Percentiles rank a stretch among this genome's conserved stretches.
Conservation (phyloP, 345 rosid genomes). For the Aquilaria sinensis region DNA sequence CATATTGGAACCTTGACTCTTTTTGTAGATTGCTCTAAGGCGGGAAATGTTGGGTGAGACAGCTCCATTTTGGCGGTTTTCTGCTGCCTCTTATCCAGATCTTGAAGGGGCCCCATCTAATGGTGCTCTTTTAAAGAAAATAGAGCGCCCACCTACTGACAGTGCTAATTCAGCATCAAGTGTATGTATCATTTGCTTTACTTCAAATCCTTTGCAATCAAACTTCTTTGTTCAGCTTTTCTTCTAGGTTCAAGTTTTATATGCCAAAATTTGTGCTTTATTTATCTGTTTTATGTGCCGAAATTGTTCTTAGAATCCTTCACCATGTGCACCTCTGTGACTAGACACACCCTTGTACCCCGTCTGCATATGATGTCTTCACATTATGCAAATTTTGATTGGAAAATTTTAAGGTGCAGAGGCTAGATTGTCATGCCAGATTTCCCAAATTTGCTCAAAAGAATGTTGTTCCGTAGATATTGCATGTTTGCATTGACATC, state of each 20-base stretch:
- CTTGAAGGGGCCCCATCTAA: slow-evolving; percentile 24
- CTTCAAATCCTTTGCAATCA: neutral
- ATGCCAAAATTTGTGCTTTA: neutral
- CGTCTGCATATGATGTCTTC: too few species aligned
- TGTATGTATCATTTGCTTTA: slow-evolving; percentile 24
- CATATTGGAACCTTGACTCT: neutral
- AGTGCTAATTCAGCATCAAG: slow-evolving; percentile 28
- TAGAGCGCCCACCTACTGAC: slow-evolving; percentile 22
- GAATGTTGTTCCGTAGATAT: too few species aligned
- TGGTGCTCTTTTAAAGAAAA: slow-evolving; percentile 20
- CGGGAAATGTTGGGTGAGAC: slow-evolving; percentile 81
- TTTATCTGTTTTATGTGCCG: slow-evolving; percentile 4
- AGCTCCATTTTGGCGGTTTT: slow-evolving; percentile 80
- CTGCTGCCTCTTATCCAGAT: slow-evolving; percentile 61
- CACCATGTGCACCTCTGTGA: neutral
- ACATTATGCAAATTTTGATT: too few species aligned
- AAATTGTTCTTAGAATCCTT: neutral
- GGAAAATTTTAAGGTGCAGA: too few species aligned
- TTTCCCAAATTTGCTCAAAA: too few species aligned
- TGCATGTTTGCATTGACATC: too few species aligned
- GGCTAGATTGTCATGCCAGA: too few species aligned
- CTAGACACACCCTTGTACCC: too few species aligned
- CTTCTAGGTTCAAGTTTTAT: slow-evolving; percentile 9
- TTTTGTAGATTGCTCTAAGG: slow-evolving; percentile 67
- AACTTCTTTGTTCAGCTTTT: neutral